These are phyloP conservation scores for Pseudogymnoascus sp. DNA, from an alignment of 2,329 filamentous ascomycete genomes.

Conservation along the genomic window DNA sequence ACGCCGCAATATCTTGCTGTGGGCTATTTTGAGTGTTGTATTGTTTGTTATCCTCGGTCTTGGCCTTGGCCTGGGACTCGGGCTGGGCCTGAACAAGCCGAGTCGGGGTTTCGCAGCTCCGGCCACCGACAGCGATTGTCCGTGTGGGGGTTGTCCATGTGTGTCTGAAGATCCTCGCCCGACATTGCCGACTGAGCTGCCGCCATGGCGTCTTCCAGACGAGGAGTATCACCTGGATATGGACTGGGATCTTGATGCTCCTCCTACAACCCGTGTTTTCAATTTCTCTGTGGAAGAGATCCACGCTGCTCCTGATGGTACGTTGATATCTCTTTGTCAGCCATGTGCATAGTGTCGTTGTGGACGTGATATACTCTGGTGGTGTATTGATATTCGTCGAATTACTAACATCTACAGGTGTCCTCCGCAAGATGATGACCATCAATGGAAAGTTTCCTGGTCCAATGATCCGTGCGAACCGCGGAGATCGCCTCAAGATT, in stretches of 20 bases:
- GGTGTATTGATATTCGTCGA: too few relatives aligned
- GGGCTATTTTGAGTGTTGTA: not conserved
- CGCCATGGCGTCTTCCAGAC: constrained; percentile 15
- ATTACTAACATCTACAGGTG: not conserved
- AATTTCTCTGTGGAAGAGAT: constrained; percentile 19
- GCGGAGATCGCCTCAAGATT: constrained; percentile 30
- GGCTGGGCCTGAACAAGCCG: constrained; percentile 18
- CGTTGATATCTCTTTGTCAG: not conserved
- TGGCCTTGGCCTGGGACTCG: constrained; percentile 18
- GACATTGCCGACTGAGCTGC: not conserved
- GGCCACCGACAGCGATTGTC: not conserved
- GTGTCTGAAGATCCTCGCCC: not conserved
- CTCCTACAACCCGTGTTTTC: constrained; percentile 19
- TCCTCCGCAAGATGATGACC: constrained; percentile 21
- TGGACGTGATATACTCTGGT: too few relatives aligned
- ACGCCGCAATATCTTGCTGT: not conserved
- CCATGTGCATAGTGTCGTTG: not conserved
- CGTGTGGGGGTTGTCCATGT: not conserved
- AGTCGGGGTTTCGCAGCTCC: constrained; percentile 9
- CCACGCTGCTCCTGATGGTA: constrained; percentile 20
- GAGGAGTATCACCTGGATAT: constrained; percentile 19
- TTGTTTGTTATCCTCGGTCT: constrained; percentile 14
- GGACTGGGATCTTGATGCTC: constrained; percentile 20
- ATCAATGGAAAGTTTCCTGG: constrained; percentile 32
- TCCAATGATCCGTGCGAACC: constrained; percentile 32